phyloP scores from a whole-genome alignment of 2,329 filamentous ascomycete species.

The Penicillium sclerotigenum region DNA sequence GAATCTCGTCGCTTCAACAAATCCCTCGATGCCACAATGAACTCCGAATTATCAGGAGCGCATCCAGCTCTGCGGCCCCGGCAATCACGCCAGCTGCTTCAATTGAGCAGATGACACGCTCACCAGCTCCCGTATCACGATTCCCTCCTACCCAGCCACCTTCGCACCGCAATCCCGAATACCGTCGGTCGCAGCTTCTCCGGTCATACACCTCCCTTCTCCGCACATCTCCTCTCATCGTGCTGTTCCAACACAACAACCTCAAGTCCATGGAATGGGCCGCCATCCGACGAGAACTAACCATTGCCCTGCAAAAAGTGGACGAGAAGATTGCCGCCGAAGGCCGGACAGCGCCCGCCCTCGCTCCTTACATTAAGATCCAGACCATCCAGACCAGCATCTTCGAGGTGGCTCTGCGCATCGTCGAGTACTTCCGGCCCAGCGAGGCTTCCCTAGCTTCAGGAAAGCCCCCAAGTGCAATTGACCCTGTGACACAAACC shows the following conservation, averaged over 20 bases:
- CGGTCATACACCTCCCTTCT: conserved; percentile 85
- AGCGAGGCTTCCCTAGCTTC: conserved; percentile 27
- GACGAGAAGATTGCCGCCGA: conserved; percentile 65
- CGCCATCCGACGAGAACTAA: conserved; percentile 67
- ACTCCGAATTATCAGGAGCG: conserved; percentile 36
- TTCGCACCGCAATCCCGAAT: conserved; percentile 79
- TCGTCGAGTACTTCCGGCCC: conserved; percentile 79
- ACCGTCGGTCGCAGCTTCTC: conserved; percentile 84
- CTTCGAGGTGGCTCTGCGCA: conserved; percentile 76
- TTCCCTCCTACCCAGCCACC: conserved; percentile 72
- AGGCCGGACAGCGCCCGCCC: conserved; percentile 39
- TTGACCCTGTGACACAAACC: conserved; percentile 32
- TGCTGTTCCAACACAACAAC: conserved; percentile 83
- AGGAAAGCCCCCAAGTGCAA: conserved; percentile 23
- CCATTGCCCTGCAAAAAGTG: conserved; percentile 58
- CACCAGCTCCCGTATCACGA: conserved; percentile 47
- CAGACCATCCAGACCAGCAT: conserved; percentile 88
- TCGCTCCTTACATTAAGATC: conserved; percentile 66
- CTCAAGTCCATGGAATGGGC: conserved; percentile 72
- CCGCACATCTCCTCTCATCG: conserved; percentile 76
- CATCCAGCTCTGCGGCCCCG: conserved; percentile 46
- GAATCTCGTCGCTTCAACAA: conserved; percentile 40
- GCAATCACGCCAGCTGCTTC: conserved; percentile 53
- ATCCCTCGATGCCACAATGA: conserved; percentile 39
- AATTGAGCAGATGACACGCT: conserved; percentile 48